Evolutionary conservation across 495 filamentous ascomycete genomes (phyloP), one percentile per base, ranked within the genome.

Genomic region (Xylaria curta): DNA sequence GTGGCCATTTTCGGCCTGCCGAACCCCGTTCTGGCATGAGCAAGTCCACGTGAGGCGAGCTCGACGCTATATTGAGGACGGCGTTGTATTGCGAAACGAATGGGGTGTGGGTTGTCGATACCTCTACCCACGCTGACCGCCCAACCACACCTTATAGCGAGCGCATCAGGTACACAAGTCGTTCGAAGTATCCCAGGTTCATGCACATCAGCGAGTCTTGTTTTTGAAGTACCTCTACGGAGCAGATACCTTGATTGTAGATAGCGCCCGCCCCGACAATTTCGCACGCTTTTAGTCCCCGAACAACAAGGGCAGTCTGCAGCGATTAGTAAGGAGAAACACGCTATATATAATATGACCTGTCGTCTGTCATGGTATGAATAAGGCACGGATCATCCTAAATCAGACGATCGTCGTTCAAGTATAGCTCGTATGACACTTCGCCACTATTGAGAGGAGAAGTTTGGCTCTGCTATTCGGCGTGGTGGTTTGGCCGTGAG

Each of bases 1-100:
- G 60, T 58, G 69, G 51, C 69, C 60, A 71, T 71, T 66, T 66
- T 71, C 62, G 69, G 69, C 62, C 36, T 40, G 61, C 61, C 62
- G 69, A 66, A 71, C 49, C 60, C 62, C 44, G 66, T 59, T 69
- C 24, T 51, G 47, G 61, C 28, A 66, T 51, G 60, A 60, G 31
- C 10, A 38, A 69, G 66, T 49, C 51, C 66, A 69, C 54, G 66
- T 69, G 66, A 69, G 66, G 56, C 36, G 60, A 47, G 49, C 47
- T 53, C 15, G 60, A 66, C 21, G 26, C 69, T 71, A 71, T 69
- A 69, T 59, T n/a, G 53, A 59, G 54, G 42, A 69, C 9, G 54
- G 44, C 54, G 53, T 44, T 61, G 42, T 69, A 46, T 47, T n/a
- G 66, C 12, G 47, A 49, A 60, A 49, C 46, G 53, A 21, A 60